Evolutionary conservation across 345 rosid genomes (phyloP).

Genomic region (Boechera retrofracta): DNA sequence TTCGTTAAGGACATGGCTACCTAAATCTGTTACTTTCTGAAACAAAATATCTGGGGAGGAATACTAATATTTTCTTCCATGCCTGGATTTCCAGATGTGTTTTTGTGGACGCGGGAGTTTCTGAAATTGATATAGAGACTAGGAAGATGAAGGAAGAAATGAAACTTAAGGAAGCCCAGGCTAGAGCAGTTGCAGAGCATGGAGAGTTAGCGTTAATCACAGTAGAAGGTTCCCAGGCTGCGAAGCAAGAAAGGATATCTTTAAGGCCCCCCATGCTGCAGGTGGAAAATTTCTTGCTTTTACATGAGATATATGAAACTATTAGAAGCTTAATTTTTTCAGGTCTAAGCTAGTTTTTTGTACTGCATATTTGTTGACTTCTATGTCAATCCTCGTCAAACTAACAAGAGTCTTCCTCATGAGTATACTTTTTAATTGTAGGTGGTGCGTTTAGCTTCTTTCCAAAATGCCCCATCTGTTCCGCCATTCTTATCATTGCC

Average conservation of each 20-base stretch:
- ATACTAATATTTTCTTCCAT: constrained; percentile 34
- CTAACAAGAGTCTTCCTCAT: constrained; percentile 29
- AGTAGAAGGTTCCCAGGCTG: constrained; percentile 71
- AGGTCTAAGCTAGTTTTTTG: constrained; percentile 27
- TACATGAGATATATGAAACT: constrained; percentile 18
- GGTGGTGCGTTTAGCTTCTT: constrained; percentile 98
- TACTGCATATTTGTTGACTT: constrained; percentile 12
- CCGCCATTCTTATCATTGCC: constrained; percentile 91
- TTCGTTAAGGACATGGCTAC: constrained; percentile 6
- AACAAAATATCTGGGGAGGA: constrained; percentile 14
- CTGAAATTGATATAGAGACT: constrained; percentile 88
- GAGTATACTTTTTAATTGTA: constrained; percentile 44
- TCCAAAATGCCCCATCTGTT: constrained; percentile 93
- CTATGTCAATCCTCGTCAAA: constrained; percentile 17
- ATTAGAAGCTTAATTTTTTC: background rate
- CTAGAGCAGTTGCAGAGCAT: constrained; percentile 89
- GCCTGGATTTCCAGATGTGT: constrained; percentile 71
- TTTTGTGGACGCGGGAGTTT: constrained; percentile 95
- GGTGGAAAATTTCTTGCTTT: constrained; percentile 53
- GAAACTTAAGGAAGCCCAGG: constrained; percentile 89
- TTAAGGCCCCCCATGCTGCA: constrained; percentile 96
- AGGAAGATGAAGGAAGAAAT: constrained; percentile 87
- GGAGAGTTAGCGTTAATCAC: constrained; percentile 93
- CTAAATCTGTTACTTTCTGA: constrained; percentile 14
- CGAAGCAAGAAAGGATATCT: constrained; percentile 68